A percentile compares a stretch with the other conserved stretches of the same genome.
Evolutionary conservation across 306 rosid genomes (phyloP).

Genomic region (Vigna nakashimae): DNA sequence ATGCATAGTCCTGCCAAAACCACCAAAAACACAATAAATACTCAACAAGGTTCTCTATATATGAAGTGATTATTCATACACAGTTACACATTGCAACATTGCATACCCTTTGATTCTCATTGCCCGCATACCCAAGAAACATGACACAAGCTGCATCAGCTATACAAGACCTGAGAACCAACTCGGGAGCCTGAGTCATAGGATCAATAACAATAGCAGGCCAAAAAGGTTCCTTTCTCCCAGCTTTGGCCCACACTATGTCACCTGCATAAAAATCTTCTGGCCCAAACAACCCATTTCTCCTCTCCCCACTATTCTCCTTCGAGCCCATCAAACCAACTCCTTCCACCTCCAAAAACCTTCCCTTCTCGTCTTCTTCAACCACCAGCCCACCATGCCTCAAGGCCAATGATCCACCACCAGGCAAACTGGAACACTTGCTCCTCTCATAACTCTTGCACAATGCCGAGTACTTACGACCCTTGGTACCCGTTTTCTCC

Average conservation of each 20-base stretch:
- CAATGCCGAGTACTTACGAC: constrained; percentile 60
- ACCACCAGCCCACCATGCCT: constrained; percentile 51
- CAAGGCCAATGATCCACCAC: constrained; percentile 49
- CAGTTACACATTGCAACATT: background rate
- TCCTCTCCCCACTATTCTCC: constrained; percentile 47
- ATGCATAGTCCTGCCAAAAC: constrained; percentile 93
- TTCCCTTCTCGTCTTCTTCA: constrained; percentile 58
- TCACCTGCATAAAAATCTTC: constrained; percentile 95
- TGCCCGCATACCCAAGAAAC: constrained; percentile 92
- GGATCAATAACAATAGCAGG: constrained; percentile 99
- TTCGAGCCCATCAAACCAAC: constrained; percentile 49
- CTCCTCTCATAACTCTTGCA: constrained; percentile 52
- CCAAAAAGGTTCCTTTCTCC: constrained; percentile 96
- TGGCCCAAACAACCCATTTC: constrained; percentile 77
- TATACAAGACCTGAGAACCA: constrained; percentile 88
- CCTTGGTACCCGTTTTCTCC: constrained; percentile 54
- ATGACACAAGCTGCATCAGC: constrained; percentile 96
- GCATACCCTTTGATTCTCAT: constrained; percentile 83
- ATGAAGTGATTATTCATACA: constrained; percentile 32
- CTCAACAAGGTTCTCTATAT: constrained; percentile 24
- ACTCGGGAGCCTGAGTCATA: constrained; percentile 88
- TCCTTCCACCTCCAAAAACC: constrained; percentile 55
- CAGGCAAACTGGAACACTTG: constrained; percentile 57
- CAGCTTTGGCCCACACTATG: constrained; percentile 97
- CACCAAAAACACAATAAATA: constrained; percentile 50